A percentile compares a stretch with the other conserved stretches of the same genome.
Evolutionary conservation across 371 early-diverging fungal genomes (phyloP).

Genomic region (Rhizopus delemar): DNA sequence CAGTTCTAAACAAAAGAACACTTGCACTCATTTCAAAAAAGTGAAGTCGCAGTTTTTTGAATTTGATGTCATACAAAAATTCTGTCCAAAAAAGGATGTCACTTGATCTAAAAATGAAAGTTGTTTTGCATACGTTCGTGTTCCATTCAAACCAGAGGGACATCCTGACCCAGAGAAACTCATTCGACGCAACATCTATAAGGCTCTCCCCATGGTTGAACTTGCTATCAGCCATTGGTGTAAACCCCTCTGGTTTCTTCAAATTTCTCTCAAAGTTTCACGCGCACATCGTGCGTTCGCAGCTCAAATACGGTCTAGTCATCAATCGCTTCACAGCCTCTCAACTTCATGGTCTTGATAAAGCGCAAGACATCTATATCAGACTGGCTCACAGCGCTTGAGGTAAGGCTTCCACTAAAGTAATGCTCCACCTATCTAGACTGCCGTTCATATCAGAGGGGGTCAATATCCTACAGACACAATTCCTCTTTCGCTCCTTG

Average conservation of each 20-base stretch:
- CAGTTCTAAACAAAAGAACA: neutral
- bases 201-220: neutral
- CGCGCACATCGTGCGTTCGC: slow-evolving; percentile 12
- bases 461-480: too few species aligned
- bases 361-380: slow-evolving; percentile 6
- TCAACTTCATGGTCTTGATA: slow-evolving; percentile 1
- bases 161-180: neutral
- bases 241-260: neutral
- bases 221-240: neutral
- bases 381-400: slow-evolving; percentile 8
- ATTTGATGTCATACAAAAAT: too few species aligned
- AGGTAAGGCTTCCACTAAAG: too few species aligned
- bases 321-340: slow-evolving; percentile 6
- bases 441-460: too few species aligned
- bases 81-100: too few species aligned
- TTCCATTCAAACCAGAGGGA: too few species aligned
- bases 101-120: neutral
- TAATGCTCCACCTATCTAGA: too few species aligned
- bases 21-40: neutral
- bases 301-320: slow-evolving; percentile 21
- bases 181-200: neutral
- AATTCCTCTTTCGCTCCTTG: too few species aligned
- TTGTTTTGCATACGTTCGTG: too few species aligned
- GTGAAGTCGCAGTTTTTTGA: too few species aligned
- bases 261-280: slow-evolving; percentile 4